Evolutionary conservation across 1,139 yeast genomes (phyloP).

Genomic region (Spencermartinsiella ligniputridi): DNA sequence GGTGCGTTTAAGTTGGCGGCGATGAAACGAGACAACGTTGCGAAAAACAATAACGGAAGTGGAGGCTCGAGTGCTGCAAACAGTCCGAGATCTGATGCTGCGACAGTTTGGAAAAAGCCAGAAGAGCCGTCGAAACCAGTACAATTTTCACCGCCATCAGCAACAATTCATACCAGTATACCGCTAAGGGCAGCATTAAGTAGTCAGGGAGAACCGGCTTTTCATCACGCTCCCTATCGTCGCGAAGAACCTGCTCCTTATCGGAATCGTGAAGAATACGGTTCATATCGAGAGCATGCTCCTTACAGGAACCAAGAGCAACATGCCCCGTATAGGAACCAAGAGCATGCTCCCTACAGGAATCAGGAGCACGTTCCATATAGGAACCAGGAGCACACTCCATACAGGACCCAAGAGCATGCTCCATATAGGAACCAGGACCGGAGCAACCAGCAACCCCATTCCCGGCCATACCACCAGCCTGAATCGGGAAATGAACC

Average conservation of each 20-base stretch:
- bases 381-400: neutral
- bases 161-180: too few relatives aligned
- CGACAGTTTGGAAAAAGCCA: slow-evolving; percentile 28
- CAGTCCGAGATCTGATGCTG: slow-evolving; percentile 25
- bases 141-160: neutral
- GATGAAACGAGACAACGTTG: slow-evolving; percentile 26
- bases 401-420: neutral
- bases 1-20: slow-evolving; percentile 35
- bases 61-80: slow-evolving; percentile 18
- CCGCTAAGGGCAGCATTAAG: neutral
- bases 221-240: neutral
- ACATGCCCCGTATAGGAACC: neutral
- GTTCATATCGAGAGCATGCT: neutral
- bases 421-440: neutral
- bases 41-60: slow-evolving; percentile 10
- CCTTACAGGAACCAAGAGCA: neutral
- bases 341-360: neutral
- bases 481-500: too few relatives aligned
- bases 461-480: neutral
- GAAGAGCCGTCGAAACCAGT: slow-evolving; percentile 11
- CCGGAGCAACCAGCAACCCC: neutral
- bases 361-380: neutral
- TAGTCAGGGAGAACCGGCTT: neutral
- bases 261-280: neutral
- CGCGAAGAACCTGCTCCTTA: neutral